A percentile compares a stretch with the other conserved stretches of the same genome.
Conservation (phyloP, 1,284 basidiomycete species). For the Moniliella sp. region DNA sequence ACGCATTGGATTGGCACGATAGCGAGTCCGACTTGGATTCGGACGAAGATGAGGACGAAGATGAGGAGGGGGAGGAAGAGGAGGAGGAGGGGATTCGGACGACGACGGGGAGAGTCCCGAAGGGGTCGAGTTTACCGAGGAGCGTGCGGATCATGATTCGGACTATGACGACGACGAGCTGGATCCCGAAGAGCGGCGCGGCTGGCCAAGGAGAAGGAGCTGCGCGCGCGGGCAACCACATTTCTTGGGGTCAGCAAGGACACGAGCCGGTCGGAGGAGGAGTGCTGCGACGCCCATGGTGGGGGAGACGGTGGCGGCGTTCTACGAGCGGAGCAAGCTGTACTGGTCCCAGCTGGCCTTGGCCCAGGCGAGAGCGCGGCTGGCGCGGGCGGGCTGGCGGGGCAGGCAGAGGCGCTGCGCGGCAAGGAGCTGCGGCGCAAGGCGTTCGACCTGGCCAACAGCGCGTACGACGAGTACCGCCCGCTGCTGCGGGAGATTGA, state of each 20-base stretch:
- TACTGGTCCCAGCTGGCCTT: slow-evolving; percentile 62
- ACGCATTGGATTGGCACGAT: slow-evolving; percentile 3
- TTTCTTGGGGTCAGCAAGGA: slow-evolving; percentile 58
- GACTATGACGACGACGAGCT: slow-evolving; percentile 3
- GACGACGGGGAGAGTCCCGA: slow-evolving; percentile 16
- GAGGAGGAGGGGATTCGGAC: slow-evolving; percentile 9
- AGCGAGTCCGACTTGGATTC: neutral
- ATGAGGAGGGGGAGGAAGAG: slow-evolving; percentile 1
- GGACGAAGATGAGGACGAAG: neutral
- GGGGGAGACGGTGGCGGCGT: slow-evolving; percentile 63
- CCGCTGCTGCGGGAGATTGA: slow-evolving; percentile 42
- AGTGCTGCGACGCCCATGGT: slow-evolving; percentile 60
- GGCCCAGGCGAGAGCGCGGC: slow-evolving; percentile 38
- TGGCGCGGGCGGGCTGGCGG: no score
- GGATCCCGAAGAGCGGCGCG: neutral
- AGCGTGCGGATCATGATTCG: slow-evolving; percentile 5
- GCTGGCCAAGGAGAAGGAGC: slow-evolving; percentile 26
- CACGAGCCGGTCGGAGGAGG: slow-evolving; percentile 46
- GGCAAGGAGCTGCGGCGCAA: slow-evolving; percentile 61
- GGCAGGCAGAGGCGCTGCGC: no score
- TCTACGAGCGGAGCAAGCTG: slow-evolving; percentile 49
- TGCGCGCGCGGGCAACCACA: slow-evolving; percentile 45
- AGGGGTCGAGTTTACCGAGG: slow-evolving; percentile 11
- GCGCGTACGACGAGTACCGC: slow-evolving; percentile 26
- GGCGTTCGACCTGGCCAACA: slow-evolving; percentile 35